phyloP scores from a whole-genome alignment of 257 asterid genomes.

The Haberlea rhodopensis region DNA sequence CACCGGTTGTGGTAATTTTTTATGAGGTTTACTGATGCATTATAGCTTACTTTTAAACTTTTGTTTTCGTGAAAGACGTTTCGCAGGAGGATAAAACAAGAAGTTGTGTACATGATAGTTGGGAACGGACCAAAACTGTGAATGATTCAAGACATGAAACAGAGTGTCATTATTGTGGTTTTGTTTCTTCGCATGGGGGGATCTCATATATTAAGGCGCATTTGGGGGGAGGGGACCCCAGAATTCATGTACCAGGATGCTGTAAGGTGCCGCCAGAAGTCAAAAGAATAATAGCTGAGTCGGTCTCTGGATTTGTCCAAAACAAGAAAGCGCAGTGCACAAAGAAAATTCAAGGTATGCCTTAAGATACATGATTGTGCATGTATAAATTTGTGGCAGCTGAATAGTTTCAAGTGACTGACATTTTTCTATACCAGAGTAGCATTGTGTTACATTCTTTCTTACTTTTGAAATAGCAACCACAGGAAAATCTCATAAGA shows the following conservation, averaged over 20 bases:
- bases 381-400: constrained; percentile 15
- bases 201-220: constrained; percentile 65
- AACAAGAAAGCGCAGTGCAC: constrained; percentile 41
- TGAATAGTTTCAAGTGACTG: neutral
- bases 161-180: constrained; percentile 54
- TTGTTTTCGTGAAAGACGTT: too few relatives aligned
- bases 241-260: constrained; percentile 45
- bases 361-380: neutral
- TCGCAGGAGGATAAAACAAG: constrained; percentile 35
- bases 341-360: constrained; percentile 42
- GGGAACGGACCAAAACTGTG: constrained; percentile 50
- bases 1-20: neutral
- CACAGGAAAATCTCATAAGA: constrained; percentile 32
- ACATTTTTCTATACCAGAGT: neutral
- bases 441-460: too few relatives aligned
- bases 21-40: neutral
- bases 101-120: constrained; percentile 44
- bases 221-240: constrained; percentile 51
- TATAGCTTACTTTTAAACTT: too few relatives aligned
- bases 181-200: constrained; percentile 52
- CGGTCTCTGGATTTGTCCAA: constrained; percentile 41
- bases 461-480: constrained; percentile 11
- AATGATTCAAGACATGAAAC: constrained; percentile 45
- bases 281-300: constrained; percentile 45
- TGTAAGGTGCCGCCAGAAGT: constrained; percentile 41